These are phyloP conservation scores for Tausonia pullulans DNA, from an alignment of 1,284 basidiomycete species.

Conservation along the genomic window DNA sequence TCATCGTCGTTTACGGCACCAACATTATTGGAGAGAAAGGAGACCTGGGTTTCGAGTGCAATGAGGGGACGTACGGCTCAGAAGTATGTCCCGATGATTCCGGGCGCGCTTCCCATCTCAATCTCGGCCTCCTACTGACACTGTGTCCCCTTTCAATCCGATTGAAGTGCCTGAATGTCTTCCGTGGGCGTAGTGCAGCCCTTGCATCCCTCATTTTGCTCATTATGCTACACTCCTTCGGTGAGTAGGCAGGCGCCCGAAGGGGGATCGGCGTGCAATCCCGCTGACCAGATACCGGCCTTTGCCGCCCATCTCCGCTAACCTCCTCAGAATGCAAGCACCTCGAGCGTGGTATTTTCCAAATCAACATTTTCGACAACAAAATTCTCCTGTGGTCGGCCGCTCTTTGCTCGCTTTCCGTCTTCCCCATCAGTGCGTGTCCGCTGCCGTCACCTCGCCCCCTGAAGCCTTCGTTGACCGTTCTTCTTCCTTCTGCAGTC, in stretches of 20 bases:
- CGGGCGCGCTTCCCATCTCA: too few relatives aligned
- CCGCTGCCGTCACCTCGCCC: too few relatives aligned
- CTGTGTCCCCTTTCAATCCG: too few relatives aligned
- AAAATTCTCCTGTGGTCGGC: constrained; percentile 45
- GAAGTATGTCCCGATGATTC: too few relatives aligned
- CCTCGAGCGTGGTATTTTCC: constrained; percentile 34
- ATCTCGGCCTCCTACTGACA: too few relatives aligned
- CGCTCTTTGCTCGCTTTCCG: constrained; percentile 24
- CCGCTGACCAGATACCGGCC: constrained; percentile 10
- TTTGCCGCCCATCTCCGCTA: constrained; percentile 30
- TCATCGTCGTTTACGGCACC: too few relatives aligned
- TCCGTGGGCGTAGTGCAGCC: constrained; percentile 45
- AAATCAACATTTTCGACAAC: constrained; percentile 44
- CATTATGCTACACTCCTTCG: constrained; percentile 38
- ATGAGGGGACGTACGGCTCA: too few relatives aligned
- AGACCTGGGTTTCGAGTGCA: too few relatives aligned
- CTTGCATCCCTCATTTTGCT: constrained; percentile 47
- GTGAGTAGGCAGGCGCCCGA: too few relatives aligned
- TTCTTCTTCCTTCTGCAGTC: constrained; percentile 11
- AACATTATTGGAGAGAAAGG: too few relatives aligned
- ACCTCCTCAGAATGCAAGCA: constrained; percentile 34
- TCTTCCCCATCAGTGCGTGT: too few relatives aligned
- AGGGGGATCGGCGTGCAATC: constrained; percentile 20
- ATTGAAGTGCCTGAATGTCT: constrained; percentile 37
- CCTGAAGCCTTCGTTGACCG: too few relatives aligned